Conservation (phyloP, 352 stramenopile genomes). For the Aphanomyces euteiches region DNA sequence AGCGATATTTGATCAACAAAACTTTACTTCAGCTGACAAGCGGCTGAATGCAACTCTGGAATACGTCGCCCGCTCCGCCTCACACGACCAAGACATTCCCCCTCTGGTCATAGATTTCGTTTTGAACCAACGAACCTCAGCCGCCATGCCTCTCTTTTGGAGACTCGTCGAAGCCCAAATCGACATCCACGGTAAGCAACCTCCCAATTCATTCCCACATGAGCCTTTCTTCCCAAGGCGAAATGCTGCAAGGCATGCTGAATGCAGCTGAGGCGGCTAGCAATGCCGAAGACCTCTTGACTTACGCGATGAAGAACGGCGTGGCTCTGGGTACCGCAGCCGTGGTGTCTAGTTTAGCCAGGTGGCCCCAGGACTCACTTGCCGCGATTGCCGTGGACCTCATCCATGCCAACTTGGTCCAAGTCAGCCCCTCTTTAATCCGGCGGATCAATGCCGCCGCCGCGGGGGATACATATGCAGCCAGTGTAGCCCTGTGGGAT, state of each 20-base stretch:
- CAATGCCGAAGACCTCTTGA: background rate
- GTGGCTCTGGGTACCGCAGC: background rate
- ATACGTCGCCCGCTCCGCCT: background rate
- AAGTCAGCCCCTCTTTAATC: background rate
- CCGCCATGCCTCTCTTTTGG: slow-evolving; percentile 11
- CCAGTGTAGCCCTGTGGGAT: background rate
- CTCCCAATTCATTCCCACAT: background rate
- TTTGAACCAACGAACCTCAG: background rate
- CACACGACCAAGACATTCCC: background rate
- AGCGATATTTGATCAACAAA: too few species aligned
- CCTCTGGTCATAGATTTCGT: background rate
- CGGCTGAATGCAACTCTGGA: slow-evolving; percentile 10
- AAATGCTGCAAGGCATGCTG: slow-evolving; percentile 18
- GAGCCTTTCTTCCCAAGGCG: background rate
- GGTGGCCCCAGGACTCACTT: background rate
- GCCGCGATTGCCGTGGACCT: slow-evolving; percentile 3
- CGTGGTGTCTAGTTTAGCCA: background rate
- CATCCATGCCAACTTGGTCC: slow-evolving; percentile 16
- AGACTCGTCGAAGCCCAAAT: background rate
- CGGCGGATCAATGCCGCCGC: background rate
- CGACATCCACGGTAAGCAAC: background rate
- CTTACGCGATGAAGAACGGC: background rate
- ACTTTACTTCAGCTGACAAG: background rate
- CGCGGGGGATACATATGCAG: background rate
- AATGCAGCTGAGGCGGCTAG: background rate